Percentiles rank a stretch among this genome's conserved stretches.
Conservation (phyloP, 768 basidiomycete species). For the Calocybe indica region DNA sequence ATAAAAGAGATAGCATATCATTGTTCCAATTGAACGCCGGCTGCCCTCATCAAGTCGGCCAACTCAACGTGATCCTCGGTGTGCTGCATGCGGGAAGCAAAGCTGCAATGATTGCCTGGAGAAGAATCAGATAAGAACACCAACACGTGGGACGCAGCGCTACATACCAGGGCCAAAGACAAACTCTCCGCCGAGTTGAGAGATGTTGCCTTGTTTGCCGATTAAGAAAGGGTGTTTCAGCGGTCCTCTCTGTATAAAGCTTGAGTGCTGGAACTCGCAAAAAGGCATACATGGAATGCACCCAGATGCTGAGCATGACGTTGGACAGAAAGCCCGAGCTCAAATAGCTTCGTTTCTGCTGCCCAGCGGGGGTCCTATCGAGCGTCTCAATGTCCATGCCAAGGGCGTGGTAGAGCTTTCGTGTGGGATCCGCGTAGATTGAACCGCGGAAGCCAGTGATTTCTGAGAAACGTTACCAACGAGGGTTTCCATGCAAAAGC, state of each 20-base stretch:
- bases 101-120: neutral
- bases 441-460: neutral
- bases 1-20: no score
- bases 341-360: slow-evolving; percentile 43
- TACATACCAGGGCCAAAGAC: neutral
- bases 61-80: slow-evolving; percentile 5
- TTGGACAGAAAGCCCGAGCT: no score
- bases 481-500: no score
- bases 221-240: neutral
- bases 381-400: slow-evolving; percentile 36
- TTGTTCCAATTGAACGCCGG: neutral
- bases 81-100: neutral
- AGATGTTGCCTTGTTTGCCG: neutral
- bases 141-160: no score
- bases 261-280: no score
- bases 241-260: no score
- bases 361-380: slow-evolving; percentile 34
- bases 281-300: no score
- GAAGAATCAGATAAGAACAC: no score
- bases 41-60: neutral
- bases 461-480: neutral
- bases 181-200: neutral
- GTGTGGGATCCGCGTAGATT: neutral
- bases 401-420: neutral
- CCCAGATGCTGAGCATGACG: no score